Base-by-base conservation (phyloP, 2,329 filamentous ascomycete species). In the Fusarium acutatum region DNA sequence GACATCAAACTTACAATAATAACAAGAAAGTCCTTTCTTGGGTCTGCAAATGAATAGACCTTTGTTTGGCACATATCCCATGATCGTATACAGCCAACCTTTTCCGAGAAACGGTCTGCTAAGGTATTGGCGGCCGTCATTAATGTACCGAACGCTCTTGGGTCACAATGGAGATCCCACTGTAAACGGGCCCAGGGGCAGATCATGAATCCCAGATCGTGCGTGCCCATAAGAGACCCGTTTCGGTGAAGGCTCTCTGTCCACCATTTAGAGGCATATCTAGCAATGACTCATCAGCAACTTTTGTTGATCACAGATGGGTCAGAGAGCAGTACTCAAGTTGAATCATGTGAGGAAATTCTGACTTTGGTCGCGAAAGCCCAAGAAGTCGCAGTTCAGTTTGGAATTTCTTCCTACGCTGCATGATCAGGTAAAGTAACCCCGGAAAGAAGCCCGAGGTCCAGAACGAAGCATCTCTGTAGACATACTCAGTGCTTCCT, bases 181-280 rank as follows among this genome's bases (percentile, higher is more conserved):
- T 81, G 80, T 9, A 75, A 64, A 8, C 79, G 77, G 7, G 82
- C 79, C 78, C 82, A 83, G 1, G 84, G 83, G 52, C 75, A 76
- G 32, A 85, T 80, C 79, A 86, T 85, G 75, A 86, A 86, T 6
- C 84, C 82, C 7, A 85, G 80, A 60, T 85, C 84, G 58, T 86
- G 84, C 0, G 84, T 85, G 22, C 76, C 79, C 2, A 59, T 74
- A 7, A 83, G 74, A 6, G 53, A 44, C 11, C 82, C 80, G 63
- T 84, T 82, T 46, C 74, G 62, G 73, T 84, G 76, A 13, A 84
- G 74, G 15, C 61, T 69, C 6, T 40, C 44, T 0, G 74, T 67
- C 69, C 69, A 70, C 47, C 67, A 46, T 57, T 47, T 71, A 60
- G 28, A 53, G 0, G 44, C 61, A 20, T 43, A 49, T 49, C 61